These are phyloP conservation scores for Metrosideros polymorpha DNA, from an alignment of 441 rosid genomes.

Conservation along the genomic window DNA sequence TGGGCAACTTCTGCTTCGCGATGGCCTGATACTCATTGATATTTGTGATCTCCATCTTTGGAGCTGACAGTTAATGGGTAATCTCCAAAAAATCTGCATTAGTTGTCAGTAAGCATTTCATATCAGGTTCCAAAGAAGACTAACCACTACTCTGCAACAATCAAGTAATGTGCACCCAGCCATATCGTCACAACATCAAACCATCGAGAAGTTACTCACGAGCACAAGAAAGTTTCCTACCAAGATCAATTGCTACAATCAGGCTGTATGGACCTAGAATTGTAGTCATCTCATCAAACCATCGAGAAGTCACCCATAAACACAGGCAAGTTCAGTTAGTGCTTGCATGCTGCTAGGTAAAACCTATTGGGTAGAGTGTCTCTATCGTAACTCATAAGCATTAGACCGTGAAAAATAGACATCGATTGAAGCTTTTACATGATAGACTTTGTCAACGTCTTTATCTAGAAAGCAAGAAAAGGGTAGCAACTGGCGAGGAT, in stretches of 20 bases:
- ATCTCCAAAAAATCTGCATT: neutral
- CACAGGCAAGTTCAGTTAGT: neutral
- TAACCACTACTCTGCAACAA: neutral
- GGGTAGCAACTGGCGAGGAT: neutral
- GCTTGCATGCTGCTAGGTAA: neutral
- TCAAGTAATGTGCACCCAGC: neutral
- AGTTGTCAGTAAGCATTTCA: neutral
- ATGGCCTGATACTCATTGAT: conserved; percentile 74
- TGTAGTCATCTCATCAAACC: neutral
- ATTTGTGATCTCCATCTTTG: conserved; percentile 82
- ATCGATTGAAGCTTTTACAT: neutral
- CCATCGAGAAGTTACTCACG: neutral
- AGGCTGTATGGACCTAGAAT: neutral
- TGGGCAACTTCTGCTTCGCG: conserved; percentile 85
- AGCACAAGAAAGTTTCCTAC: neutral
- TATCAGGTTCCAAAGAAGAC: neutral
- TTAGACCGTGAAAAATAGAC: neutral
- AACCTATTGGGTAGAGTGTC: neutral
- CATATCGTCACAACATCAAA: neutral
- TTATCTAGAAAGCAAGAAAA: neutral
- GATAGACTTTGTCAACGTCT: neutral
- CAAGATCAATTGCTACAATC: neutral
- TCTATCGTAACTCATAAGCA: neutral
- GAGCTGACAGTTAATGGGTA: neutral
- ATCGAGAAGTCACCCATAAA: neutral